phyloP scores from a whole-genome alignment of 352 stramenopile species.

The Poterioochromonas sp. region DNA sequence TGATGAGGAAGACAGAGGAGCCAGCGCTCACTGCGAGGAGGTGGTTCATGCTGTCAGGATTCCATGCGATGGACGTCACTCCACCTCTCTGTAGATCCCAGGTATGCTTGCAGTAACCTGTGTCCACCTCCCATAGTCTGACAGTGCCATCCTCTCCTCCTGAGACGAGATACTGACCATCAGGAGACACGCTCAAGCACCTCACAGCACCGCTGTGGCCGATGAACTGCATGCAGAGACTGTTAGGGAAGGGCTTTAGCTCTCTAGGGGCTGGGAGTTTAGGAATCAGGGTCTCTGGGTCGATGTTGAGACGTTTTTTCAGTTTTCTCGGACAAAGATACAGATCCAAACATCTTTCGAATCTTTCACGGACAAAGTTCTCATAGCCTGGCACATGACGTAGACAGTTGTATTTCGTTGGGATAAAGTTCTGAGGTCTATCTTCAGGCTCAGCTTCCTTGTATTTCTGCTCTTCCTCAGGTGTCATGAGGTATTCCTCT shows the following conservation, averaged over 20 bases:
- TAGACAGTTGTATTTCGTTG: conserved; percentile 90
- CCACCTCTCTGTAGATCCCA: conserved; percentile 70
- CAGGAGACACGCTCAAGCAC: conserved; percentile 80
- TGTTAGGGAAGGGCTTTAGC: conserved; percentile 95
- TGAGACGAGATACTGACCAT: conserved; percentile 92
- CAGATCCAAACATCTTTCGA: conserved; percentile 97
- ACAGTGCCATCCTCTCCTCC: conserved; percentile 85
- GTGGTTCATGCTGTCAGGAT: conserved; percentile 88
- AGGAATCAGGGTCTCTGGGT: conserved; percentile 88
- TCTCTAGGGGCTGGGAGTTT: conserved; percentile 90
- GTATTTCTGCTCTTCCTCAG: conserved; percentile 90
- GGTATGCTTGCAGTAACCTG: conserved; percentile 73
- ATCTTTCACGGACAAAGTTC: conserved; percentile 94
- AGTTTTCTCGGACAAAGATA: conserved; percentile 90
- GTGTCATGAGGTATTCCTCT: conserved; percentile 93
- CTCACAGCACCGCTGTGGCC: conserved; percentile 78
- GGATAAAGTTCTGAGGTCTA: conserved; percentile 91
- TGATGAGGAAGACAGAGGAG: conserved; percentile 63
- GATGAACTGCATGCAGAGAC: conserved; percentile 59
- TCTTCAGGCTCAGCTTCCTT: conserved; percentile 85
- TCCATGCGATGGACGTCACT: conserved; percentile 87
- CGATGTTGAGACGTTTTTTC: conserved; percentile 91
- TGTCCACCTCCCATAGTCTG: conserved; percentile 92
- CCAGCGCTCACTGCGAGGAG: conserved; percentile 80
- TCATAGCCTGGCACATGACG: conserved; percentile 89